These are phyloP conservation scores for Termitomyces eurrhizus DNA, from an alignment of 768 basidiomycete genomes.

Conservation along the genomic window DNA sequence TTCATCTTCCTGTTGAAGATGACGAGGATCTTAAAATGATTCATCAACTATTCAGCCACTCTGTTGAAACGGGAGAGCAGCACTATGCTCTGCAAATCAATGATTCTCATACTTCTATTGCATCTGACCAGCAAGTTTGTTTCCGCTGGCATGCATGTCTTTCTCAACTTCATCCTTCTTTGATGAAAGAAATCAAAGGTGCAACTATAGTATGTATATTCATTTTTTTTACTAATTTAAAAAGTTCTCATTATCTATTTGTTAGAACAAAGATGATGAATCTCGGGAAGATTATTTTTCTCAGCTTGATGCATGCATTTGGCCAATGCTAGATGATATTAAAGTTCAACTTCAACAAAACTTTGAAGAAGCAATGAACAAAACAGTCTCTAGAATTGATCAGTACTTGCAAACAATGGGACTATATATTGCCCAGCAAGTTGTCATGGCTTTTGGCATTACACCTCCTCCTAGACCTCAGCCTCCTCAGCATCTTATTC, in stretches of 20 bases:
- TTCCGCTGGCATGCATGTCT: conserved; percentile 5
- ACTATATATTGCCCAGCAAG: neutral
- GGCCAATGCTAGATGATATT: neutral
- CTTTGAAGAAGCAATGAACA: neutral
- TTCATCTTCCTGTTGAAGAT: neutral
- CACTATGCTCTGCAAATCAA: neutral
- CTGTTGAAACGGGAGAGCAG: neutral
- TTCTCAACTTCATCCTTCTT: conserved; percentile 1
- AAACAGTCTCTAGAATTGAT: neutral
- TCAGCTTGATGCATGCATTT: neutral
- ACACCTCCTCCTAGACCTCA: no score
- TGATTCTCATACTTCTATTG: conserved; percentile 3
- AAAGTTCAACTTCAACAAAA: neutral
- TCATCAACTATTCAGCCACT: neutral
- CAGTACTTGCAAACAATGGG: neutral
- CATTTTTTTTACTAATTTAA: no score
- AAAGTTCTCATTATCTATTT: no score
- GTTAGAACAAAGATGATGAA: neutral
- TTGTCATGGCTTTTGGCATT: neutral
- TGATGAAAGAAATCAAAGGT: neutral
- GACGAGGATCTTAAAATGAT: neutral
- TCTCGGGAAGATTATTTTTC: neutral
- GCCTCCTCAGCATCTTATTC: no score
- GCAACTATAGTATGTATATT: no score
- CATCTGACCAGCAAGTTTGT: conserved; percentile 2